A percentile compares a stretch with the other conserved stretches of the same genome.
phyloP scores from a whole-genome alignment of 176 grass and related monocot genomes.

The sorghum (Sorghum bicolor) region Sorghum_bicolor_NCBIv3 NC_012872.2:54223001-54223500 shows the following conservation, averaged over 20 bases:
- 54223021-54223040: slow-evolving; percentile 59
- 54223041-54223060: neutral
- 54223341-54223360: no score
- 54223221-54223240: slow-evolving; percentile 55
- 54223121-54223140: neutral
- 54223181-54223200: slow-evolving; percentile 61
- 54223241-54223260: neutral
- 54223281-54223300: no score
- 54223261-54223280: neutral
- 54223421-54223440: no score
- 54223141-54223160: slow-evolving; percentile 55
- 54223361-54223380: no score
- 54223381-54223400: no score
- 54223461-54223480: no score
- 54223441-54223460: no score
- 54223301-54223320: no score
- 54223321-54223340: no score
- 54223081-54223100: neutral
- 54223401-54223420: no score
- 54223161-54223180: slow-evolving; percentile 52
- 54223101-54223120: neutral
- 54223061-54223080: neutral
- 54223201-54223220: slow-evolving; percentile 38
- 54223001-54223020: slow-evolving; percentile 55
- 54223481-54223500: no score